A percentile compares a stretch with the other conserved stretches of the same genome.
phyloP scores from a whole-genome alignment of 139 green algal genomes.

The Chlorella sp. region DNA sequence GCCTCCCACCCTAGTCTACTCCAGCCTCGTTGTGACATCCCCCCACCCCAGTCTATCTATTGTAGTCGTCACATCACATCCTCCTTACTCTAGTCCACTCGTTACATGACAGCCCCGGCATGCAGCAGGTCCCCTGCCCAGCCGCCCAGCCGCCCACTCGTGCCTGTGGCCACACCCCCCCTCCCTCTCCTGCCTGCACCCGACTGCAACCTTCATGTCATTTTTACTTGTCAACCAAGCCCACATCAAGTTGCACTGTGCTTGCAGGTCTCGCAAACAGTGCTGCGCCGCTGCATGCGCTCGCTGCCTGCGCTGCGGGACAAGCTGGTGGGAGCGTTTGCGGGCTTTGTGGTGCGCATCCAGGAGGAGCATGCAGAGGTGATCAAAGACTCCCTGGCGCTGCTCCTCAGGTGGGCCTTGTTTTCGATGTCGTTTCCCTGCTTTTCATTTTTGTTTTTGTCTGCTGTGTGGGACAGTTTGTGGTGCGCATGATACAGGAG shows the following conservation, averaged over 20 bases:
- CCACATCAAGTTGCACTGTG: too few species aligned
- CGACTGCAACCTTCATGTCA: background rate
- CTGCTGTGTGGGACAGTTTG: conserved; percentile 39
- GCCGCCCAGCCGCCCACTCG: too few species aligned
- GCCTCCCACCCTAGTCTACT: too few species aligned
- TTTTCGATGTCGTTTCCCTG: background rate
- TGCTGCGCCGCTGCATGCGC: conserved; percentile 64
- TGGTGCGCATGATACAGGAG: conserved; percentile 67
- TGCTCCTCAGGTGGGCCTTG: conserved; percentile 10
- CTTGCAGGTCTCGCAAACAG: conserved; percentile 46
- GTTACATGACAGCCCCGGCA: too few species aligned
- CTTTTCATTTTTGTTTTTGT: background rate
- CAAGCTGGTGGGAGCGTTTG: conserved; percentile 63
- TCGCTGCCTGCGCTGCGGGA: conserved; percentile 70
- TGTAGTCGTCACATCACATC: too few species aligned
- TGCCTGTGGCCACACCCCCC: too few species aligned
- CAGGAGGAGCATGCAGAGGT: conserved; percentile 79
- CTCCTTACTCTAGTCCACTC: too few species aligned
- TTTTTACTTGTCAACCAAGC: background rate
- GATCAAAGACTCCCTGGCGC: conserved; percentile 4
- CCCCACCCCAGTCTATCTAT: too few species aligned
- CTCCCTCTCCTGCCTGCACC: background rate
- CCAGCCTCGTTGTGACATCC: too few species aligned
- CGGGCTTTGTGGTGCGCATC: conserved; percentile 56
- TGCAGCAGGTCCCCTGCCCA: too few species aligned